These are phyloP conservation scores for Daldinia sp. DNA, from an alignment of 2,329 filamentous ascomycete genomes.

Conservation along the genomic window DNA sequence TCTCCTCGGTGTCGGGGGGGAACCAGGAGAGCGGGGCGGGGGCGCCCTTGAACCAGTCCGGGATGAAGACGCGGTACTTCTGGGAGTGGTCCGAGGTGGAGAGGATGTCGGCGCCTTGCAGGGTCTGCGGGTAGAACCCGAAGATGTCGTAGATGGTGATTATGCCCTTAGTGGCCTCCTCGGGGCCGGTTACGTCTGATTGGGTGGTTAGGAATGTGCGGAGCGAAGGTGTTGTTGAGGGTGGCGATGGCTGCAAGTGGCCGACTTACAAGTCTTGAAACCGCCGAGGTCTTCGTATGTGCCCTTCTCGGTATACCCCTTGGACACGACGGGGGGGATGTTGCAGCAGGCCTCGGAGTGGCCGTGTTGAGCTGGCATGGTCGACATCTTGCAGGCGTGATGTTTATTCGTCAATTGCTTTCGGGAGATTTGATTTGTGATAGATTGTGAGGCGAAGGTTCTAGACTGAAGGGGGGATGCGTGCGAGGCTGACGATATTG, in stretches of 20 bases:
- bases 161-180: conserved; percentile 63
- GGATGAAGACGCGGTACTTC: conserved; percentile 87
- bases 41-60: conserved; percentile 86
- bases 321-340: conserved; percentile 64
- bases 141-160: conserved; percentile 75
- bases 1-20: conserved; percentile 70
- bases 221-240: background rate
- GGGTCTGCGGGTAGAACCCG: conserved; percentile 73
- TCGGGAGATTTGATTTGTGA: conserved; percentile 6
- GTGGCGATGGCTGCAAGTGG: background rate
- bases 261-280: conserved; percentile 60
- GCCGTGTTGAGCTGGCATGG: conserved; percentile 60
- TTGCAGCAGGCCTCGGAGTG: conserved; percentile 67
- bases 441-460: conserved; percentile 26
- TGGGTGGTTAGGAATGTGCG: background rate
- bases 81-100: conserved; percentile 62
- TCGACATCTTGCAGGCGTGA: conserved; percentile 54
- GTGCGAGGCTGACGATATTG: conserved; percentile 9
- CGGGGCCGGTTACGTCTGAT: conserved; percentile 59
- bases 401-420: conserved; percentile 20
- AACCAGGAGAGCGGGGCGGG: conserved; percentile 67
- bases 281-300: conserved; percentile 64
- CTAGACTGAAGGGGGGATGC: conserved; percentile 16
- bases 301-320: conserved; percentile 64
- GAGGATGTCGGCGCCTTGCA: conserved; percentile 75